A percentile compares a stretch with the other conserved stretches of the same genome.
These are phyloP conservation scores for Aureococcus anophagefferens DNA, from an alignment of 108 stramenopile genomes.

Conservation along the genomic window DNA sequence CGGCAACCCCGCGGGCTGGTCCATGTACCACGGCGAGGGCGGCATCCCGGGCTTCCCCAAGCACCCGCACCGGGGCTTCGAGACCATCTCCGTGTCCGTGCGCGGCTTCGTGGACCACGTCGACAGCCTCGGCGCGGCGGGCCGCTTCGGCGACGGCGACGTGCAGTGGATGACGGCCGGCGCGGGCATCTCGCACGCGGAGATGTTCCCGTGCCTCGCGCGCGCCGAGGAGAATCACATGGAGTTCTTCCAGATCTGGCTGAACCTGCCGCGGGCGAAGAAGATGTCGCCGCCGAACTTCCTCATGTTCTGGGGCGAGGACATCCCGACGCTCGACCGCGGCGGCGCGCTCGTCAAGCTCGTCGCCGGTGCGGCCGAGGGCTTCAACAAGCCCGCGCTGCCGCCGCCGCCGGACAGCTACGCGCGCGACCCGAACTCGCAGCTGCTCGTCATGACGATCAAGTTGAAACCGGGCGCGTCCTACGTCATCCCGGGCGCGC, in stretches of 20 bases:
- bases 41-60: slow-evolving; percentile 40
- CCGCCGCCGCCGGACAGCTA: neutral
- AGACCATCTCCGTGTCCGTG: slow-evolving; percentile 10
- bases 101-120: slow-evolving; percentile 13
- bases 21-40: slow-evolving; percentile 59
- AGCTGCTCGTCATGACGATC: neutral
- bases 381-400: neutral
- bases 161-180: slow-evolving; percentile 49
- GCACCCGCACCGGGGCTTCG: slow-evolving; percentile 42
- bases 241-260: slow-evolving; percentile 25
- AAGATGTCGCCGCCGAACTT: slow-evolving; percentile 36
- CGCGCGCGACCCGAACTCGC: neutral
- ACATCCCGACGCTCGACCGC: slow-evolving; percentile 3
- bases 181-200: slow-evolving; percentile 28
- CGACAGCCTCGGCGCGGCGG: slow-evolving; percentile 4
- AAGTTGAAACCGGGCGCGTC: neutral
- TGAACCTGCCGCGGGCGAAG: slow-evolving; percentile 24
- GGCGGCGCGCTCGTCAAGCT: neutral
- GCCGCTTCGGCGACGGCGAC: slow-evolving; percentile 26
- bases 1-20: slow-evolving; percentile 35
- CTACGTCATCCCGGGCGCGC: neutral
- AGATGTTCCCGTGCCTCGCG: slow-evolving; percentile 26
- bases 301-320: slow-evolving; percentile 14
- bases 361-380: neutral
- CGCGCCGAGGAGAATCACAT: slow-evolving; percentile 7